Conservation (phyloP, 2,329 filamentous ascomycete genomes). For the Fusarium concolor region DNA sequence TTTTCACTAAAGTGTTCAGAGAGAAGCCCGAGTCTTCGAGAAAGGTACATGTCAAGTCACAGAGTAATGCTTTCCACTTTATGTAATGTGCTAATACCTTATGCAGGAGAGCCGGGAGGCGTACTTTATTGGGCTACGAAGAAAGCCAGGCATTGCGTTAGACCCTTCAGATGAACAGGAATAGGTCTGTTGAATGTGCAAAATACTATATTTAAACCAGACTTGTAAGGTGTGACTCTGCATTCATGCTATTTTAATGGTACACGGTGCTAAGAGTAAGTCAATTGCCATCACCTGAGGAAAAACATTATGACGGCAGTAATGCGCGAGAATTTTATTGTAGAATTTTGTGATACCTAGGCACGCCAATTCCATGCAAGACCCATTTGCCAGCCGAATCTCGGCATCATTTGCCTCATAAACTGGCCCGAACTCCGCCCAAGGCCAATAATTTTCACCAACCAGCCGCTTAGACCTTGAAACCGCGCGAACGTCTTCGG, state of each 20-base stretch:
- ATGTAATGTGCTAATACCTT: constrained; percentile 4
- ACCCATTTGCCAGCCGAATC: constrained; percentile 51
- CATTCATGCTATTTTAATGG: not conserved
- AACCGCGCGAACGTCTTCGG: constrained; percentile 97
- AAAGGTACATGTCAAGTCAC: constrained; percentile 64
- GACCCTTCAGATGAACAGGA: constrained; percentile 14
- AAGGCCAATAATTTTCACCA: constrained; percentile 44
- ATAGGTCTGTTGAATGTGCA: not conserved
- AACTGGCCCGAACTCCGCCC: constrained; percentile 45
- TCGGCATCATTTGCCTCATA: constrained; percentile 47
- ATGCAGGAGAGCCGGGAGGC: constrained; percentile 71
- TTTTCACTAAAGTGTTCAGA: constrained; percentile 84
- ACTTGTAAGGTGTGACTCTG: no score
- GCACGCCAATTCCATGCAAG: constrained; percentile 60
- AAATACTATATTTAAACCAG: not conserved
- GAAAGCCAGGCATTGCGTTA: constrained; percentile 63
- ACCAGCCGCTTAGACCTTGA: constrained; percentile 90
- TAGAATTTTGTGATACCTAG: constrained; percentile 59
- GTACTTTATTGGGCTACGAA: constrained; percentile 83
- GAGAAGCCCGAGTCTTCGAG: constrained; percentile 94
- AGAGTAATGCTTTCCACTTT: not conserved
- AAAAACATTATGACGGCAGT: constrained; percentile 44
- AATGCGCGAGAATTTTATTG: constrained; percentile 48
- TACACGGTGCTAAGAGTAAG: not conserved
- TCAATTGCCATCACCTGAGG: not conserved